phyloP scores from a whole-genome alignment of 129 eudicot species.

The Solidago caesia region DNA sequence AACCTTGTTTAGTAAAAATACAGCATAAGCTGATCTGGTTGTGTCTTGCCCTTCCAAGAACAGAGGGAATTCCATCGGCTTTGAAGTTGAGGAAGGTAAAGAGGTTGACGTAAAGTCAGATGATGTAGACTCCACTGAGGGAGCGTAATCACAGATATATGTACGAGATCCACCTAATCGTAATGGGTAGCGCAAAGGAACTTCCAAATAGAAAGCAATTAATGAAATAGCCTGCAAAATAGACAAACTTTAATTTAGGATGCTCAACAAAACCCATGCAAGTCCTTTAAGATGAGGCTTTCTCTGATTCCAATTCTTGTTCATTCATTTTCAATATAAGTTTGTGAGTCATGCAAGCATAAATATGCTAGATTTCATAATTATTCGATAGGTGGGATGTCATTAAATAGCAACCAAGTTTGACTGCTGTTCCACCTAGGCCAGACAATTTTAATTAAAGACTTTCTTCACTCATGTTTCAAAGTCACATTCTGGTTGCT shows the following conservation, averaged over 20 bases:
- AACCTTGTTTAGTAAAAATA: slow-evolving; percentile 95
- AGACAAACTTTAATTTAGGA: slow-evolving; percentile 1
- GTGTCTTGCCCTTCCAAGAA: slow-evolving; percentile 98
- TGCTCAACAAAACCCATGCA: not conserved
- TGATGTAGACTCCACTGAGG: slow-evolving; percentile 62
- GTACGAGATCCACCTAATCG: slow-evolving; percentile 96
- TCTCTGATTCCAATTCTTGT: not conserved
- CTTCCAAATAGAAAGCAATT: slow-evolving; percentile 78
- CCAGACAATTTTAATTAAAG: too few species aligned
- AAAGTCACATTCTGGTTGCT: too few species aligned
- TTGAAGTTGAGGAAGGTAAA: slow-evolving; percentile 40
- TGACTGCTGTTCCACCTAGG: too few species aligned
- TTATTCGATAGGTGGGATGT: not conserved
- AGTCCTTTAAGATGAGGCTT: slow-evolving; percentile 8
- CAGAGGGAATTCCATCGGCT: slow-evolving; percentile 85
- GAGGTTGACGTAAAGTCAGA: slow-evolving; percentile 49
- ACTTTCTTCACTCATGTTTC: too few species aligned
- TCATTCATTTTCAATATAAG: slow-evolving; percentile 2
- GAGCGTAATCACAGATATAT: slow-evolving; percentile 82
- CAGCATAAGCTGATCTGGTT: slow-evolving; percentile 96
- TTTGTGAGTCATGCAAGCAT: slow-evolving; percentile 3
- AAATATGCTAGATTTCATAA: not conserved
- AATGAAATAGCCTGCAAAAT: slow-evolving; percentile 74
- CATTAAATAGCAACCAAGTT: too few species aligned
- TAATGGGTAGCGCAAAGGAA: slow-evolving; percentile 89